phyloP scores from a whole-genome alignment of 2,329 filamentous ascomycete species.

The Arthrobotrys musiformis region DNA sequence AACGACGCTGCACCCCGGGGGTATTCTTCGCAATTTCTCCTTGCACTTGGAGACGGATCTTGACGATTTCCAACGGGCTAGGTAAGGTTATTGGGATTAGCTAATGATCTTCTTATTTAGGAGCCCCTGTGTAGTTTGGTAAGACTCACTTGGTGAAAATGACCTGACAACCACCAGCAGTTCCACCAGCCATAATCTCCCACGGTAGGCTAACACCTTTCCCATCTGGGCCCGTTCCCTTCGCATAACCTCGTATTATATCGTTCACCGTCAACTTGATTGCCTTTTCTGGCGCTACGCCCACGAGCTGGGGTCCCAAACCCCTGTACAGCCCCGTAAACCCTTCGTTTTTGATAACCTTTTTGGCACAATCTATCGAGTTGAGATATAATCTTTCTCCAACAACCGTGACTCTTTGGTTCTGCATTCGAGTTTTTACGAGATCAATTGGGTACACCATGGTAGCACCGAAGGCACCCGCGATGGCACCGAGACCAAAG shows the following conservation, averaged over 20 bases:
- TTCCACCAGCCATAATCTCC: conserved; percentile 88
- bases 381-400: conserved; percentile 96
- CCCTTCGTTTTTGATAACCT: conserved; percentile 93
- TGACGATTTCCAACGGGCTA: conserved; percentile 98
- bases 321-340: conserved; percentile 91
- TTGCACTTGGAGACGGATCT: conserved; percentile 97
- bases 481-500: conserved; percentile 87
- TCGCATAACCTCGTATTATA: conserved; percentile 79
- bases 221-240: conserved; percentile 66
- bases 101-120: neutral
- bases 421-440: conserved; percentile 98
- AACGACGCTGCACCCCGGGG: conserved; percentile 80
- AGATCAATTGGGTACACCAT: conserved; percentile 99
- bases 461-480: conserved; percentile 96
- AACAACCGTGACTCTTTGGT: conserved; percentile 84
- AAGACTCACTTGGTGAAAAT: conserved; percentile 69
- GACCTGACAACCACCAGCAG: conserved; percentile 93
- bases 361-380: conserved; percentile 92
- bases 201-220: conserved; percentile 71
- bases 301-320: conserved; percentile 91
- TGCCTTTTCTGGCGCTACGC: conserved; percentile 98
- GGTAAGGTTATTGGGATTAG: conserved; percentile 61
- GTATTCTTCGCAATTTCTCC: conserved; percentile 91
- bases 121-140: neutral
- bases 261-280: conserved; percentile 99